These are phyloP conservation scores for Wickerhamomyces rabaulensis DNA, from an alignment of 805 yeast genomes.

Conservation along the genomic window DNA sequence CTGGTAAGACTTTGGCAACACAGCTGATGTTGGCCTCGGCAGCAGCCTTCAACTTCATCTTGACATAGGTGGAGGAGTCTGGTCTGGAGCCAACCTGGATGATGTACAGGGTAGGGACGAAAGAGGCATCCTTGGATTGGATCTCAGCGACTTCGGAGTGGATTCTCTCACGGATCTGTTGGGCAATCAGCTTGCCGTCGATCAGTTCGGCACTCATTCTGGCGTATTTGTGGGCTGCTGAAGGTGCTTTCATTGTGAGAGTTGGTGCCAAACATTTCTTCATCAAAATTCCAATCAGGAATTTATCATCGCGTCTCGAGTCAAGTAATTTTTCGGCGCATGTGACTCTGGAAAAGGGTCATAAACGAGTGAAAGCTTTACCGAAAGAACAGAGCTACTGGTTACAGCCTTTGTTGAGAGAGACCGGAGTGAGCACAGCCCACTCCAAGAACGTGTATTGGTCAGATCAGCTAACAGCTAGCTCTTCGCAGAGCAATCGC, in stretches of 20 bases:
- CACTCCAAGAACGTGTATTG: too few species aligned
- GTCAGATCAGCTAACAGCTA: too few species aligned
- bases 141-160: conserved; percentile 42
- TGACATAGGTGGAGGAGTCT: conserved; percentile 87
- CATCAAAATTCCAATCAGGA: too few species aligned
- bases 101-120: conserved; percentile 74
- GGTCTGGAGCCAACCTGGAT: conserved; percentile 87
- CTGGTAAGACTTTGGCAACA: conserved; percentile 54
- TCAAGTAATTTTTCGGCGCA: too few species aligned
- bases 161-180: conserved; percentile 44
- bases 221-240: background rate
- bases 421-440: too few species aligned
- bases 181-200: conserved; percentile 57
- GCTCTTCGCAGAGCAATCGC: too few species aligned
- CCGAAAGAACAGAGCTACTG: too few species aligned
- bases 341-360: too few species aligned
- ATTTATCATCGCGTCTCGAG: too few species aligned
- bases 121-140: conserved; percentile 38
- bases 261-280: too few species aligned
- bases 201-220: conserved; percentile 29
- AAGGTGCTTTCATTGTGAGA: background rate
- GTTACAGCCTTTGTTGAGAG: too few species aligned
- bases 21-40: conserved; percentile 63
- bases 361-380: too few species aligned
- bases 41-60: conserved; percentile 78